A percentile compares a stretch with the other conserved stretches of the same genome.
Conservation (phyloP, 208 protist species). For the Balamuthia mandrillaris region DNA sequence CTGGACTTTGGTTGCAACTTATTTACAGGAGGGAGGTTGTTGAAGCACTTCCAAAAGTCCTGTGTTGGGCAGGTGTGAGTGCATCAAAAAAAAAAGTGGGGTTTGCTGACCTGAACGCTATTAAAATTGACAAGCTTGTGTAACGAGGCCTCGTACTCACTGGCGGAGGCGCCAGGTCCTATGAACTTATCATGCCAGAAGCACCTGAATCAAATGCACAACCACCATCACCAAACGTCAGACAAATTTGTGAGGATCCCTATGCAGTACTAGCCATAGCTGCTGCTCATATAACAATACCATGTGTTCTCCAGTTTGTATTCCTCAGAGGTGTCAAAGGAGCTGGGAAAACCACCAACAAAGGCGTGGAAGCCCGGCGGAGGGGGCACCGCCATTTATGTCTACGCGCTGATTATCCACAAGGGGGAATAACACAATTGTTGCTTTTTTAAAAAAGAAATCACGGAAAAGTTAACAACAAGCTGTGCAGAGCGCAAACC, state of each 20-base stretch:
- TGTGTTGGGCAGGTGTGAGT: not conserved
- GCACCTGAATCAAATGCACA: not conserved
- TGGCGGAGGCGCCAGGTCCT: slow-evolving; percentile 9
- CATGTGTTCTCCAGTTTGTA: slow-evolving; percentile 20
- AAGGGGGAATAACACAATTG: no score
- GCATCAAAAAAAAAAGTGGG: not conserved
- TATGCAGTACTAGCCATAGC: not conserved
- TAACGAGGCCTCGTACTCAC: slow-evolving; percentile 32
- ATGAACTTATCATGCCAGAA: slow-evolving; percentile 46
- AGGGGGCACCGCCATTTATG: no score
- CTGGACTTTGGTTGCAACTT: slow-evolving; percentile 32
- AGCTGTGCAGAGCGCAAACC: no score
- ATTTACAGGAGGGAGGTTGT: slow-evolving; percentile 36
- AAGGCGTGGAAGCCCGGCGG: no score
- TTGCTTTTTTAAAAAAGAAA: no score
- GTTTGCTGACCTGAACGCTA: slow-evolving; percentile 4
- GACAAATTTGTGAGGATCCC: not conserved
- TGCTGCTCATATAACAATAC: not conserved
- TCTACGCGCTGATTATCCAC: no score
- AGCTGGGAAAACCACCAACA: no score
- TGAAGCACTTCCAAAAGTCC: slow-evolving; percentile 44
- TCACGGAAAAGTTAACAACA: no score
- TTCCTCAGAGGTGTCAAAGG: slow-evolving; percentile 13
- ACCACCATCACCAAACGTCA: not conserved
- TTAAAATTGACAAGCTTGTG: slow-evolving; percentile 26